Percentiles rank a stretch among this genome's conserved stretches.
These are phyloP conservation scores for Fusarium sp. DNA, from an alignment of 2,329 filamentous ascomycete species.

Conservation along the genomic window DNA sequence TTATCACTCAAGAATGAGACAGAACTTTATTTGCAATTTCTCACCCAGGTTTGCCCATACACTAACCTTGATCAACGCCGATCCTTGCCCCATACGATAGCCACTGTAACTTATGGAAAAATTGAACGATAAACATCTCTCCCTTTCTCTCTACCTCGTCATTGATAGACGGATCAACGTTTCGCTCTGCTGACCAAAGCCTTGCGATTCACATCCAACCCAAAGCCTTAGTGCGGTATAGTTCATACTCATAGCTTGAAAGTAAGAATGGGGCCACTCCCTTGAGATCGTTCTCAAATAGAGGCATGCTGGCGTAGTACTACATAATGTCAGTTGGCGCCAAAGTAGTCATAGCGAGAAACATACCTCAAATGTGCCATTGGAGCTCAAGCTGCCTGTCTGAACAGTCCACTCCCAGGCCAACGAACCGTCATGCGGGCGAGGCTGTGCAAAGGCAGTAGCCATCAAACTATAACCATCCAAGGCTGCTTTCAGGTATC, in stretches of 20 bases:
- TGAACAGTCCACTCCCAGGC: slow-evolving; percentile 61
- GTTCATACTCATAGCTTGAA: slow-evolving; percentile 39
- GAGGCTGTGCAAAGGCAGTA: slow-evolving; percentile 46
- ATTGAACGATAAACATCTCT: background rate
- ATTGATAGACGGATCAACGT: background rate
- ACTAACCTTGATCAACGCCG: background rate
- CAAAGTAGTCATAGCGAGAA: accelerated
- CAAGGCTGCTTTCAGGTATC: slow-evolving; percentile 37
- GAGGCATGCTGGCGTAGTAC: slow-evolving; percentile 42
- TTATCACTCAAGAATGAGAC: no score
- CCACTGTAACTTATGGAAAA: background rate
- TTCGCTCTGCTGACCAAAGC: background rate
- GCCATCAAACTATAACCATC: slow-evolving; percentile 55
- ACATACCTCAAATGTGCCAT: slow-evolving; percentile 58
- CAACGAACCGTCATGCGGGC: slow-evolving; percentile 52
- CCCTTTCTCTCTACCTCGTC: background rate
- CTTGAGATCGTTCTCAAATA: slow-evolving; percentile 39
- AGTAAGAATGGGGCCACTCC: slow-evolving; percentile 38
- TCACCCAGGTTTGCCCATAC: no score
- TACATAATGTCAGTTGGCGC: slow-evolving; percentile 17
- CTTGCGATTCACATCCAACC: no score
- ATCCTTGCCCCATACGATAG: background rate
- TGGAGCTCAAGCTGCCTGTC: slow-evolving; percentile 60
- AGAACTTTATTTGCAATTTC: no score
- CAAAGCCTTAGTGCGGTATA: background rate